These are phyloP conservation scores for Drechslerella stenobrocha DNA, from an alignment of 2,329 filamentous ascomycete species.

Conservation along the genomic window DNA sequence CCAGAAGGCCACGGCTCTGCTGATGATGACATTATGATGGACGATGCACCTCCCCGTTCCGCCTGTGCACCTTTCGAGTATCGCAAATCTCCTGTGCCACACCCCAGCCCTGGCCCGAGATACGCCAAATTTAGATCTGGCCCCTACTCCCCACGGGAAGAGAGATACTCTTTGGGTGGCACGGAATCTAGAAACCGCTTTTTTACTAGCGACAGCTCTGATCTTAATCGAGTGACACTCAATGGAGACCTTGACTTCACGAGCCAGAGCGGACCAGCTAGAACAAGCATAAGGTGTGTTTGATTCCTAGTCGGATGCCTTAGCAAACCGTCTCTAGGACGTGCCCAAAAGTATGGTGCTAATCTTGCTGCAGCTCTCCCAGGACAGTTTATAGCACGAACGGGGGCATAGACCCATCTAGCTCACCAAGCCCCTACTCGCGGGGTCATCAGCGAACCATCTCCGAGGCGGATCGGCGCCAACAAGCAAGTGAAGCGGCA, in stretches of 20 bases:
- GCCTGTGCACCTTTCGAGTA: slow-evolving; percentile 36
- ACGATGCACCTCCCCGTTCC: slow-evolving; percentile 32
- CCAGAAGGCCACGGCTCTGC: slow-evolving; percentile 27
- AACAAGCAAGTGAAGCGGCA: slow-evolving; percentile 39
- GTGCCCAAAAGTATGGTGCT: not conserved
- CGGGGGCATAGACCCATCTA: slow-evolving; percentile 18
- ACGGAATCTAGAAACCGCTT: slow-evolving; percentile 31
- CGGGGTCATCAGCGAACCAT: slow-evolving; percentile 46
- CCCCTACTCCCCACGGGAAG: slow-evolving; percentile 42
- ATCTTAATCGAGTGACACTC: slow-evolving; percentile 41
- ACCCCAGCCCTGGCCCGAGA: slow-evolving; percentile 37
- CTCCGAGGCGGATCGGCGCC: slow-evolving; percentile 36
- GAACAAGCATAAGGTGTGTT: slow-evolving; percentile 31
- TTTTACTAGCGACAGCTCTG: slow-evolving; percentile 27
- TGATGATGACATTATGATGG: slow-evolving; percentile 43
- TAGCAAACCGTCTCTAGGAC: not conserved
- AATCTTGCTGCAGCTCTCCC: slow-evolving; percentile 8
- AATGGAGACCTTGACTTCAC: slow-evolving; percentile 39
- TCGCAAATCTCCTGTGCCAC: slow-evolving; percentile 40
- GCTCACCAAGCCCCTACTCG: slow-evolving; percentile 32
- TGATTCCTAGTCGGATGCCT: not conserved
- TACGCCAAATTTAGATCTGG: slow-evolving; percentile 41
- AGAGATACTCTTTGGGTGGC: slow-evolving; percentile 14
- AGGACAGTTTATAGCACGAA: slow-evolving; percentile 21
- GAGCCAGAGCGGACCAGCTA: slow-evolving; percentile 42